Evolutionary conservation across 2,329 filamentous ascomycete species (phyloP).

Genomic region (Chaetoscypha palmicola): DNA sequence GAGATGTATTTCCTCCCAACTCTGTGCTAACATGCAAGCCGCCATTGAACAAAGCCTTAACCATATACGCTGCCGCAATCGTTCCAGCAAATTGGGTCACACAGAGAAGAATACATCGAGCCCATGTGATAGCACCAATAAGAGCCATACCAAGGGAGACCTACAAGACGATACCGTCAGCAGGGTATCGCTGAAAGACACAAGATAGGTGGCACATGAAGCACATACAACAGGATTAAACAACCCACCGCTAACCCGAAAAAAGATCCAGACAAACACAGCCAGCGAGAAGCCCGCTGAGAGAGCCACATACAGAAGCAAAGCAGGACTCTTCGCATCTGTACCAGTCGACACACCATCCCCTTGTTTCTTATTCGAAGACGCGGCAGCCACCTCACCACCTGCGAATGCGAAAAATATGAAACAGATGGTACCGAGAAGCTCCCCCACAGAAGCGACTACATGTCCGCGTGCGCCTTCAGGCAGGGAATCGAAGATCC

Average conservation of each 20-base stretch:
- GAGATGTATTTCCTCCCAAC: slow-evolving; percentile 34
- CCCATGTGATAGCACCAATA: slow-evolving; percentile 31
- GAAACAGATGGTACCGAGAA: slow-evolving; percentile 41
- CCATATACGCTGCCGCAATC: slow-evolving; percentile 36
- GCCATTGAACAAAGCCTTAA: slow-evolving; percentile 38
- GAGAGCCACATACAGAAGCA: slow-evolving; percentile 27
- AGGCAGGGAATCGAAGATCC: slow-evolving; percentile 2
- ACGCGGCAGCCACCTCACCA: slow-evolving; percentile 21
- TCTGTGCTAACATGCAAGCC: slow-evolving; percentile 37
- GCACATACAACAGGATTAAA: slow-evolving; percentile 42
- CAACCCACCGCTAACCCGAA: slow-evolving; percentile 42
- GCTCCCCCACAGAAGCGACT: slow-evolving; percentile 42
- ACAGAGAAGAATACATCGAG: slow-evolving; percentile 29
- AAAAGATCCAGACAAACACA: slow-evolving; percentile 48
- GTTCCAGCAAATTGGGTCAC: slow-evolving; percentile 31
- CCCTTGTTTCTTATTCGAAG: slow-evolving; percentile 30
- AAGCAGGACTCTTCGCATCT: slow-evolving; percentile 7
- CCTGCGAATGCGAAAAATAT: slow-evolving; percentile 29
- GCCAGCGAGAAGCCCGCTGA: slow-evolving; percentile 32
- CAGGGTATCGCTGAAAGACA: not conserved
- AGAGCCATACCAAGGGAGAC: slow-evolving; percentile 34
- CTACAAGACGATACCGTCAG: slow-evolving; percentile 10
- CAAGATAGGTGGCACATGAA: too few species aligned
- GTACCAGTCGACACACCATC: slow-evolving; percentile 18
- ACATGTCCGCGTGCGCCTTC: slow-evolving; percentile 35